Percentiles rank a stretch among this genome's conserved stretches.
Evolutionary conservation across 306 rosid species (phyloP).

Genomic region (Cucumis melo): DNA sequence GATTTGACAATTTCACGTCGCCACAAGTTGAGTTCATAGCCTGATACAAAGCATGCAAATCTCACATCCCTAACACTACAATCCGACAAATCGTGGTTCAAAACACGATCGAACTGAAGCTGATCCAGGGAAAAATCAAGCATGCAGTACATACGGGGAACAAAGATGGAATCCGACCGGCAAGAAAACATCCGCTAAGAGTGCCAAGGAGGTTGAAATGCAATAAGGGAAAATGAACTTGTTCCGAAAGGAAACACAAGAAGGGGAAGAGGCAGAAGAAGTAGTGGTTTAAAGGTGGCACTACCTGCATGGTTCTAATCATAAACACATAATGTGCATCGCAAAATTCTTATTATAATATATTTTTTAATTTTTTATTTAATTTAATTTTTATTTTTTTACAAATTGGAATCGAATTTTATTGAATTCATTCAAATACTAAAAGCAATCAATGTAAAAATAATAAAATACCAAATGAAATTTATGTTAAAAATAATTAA

Average conservation of each 20-base stretch:
- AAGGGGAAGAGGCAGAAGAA: slow-evolving; percentile 8
- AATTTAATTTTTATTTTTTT: too few species aligned
- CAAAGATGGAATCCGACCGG: neutral
- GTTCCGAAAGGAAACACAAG: slow-evolving; percentile 18
- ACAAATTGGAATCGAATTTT: too few species aligned
- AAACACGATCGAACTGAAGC: slow-evolving; percentile 3
- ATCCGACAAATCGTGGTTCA: neutral
- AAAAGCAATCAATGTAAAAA: too few species aligned
- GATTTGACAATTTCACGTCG: slow-evolving; percentile 18
- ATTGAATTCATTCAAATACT: too few species aligned
- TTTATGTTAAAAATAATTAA: too few species aligned
- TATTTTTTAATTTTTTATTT: too few species aligned
- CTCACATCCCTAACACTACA: slow-evolving; percentile 3
- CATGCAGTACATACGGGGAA: neutral
- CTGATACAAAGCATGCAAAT: neutral
- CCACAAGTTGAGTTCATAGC: slow-evolving; percentile 4
- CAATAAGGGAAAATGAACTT: slow-evolving; percentile 9
- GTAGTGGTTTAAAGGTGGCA: slow-evolving; percentile 21
- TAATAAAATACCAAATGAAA: too few species aligned
- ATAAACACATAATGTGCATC: too few species aligned
- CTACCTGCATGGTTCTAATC: too few species aligned
- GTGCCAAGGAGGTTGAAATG: slow-evolving; percentile 12
- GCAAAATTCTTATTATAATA: too few species aligned
- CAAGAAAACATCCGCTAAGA: slow-evolving; percentile 3
- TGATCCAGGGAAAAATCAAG: slow-evolving; percentile 8